Evolutionary conservation across 495 filamentous ascomycete genomes (phyloP).

Genomic region (Bombardia bombarda): DNA sequence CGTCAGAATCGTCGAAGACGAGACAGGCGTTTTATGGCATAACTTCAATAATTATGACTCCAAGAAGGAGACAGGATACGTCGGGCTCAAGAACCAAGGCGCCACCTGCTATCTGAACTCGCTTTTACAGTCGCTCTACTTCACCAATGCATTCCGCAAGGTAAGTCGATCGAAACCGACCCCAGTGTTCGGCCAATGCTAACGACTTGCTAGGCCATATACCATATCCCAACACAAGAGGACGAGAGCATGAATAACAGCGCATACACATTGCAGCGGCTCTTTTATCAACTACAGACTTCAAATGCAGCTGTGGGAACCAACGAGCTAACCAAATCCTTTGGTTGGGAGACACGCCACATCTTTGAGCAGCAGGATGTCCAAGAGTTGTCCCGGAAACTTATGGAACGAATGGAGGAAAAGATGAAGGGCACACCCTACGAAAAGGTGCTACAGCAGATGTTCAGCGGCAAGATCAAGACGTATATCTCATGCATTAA

Average conservation of each 20-base stretch:
- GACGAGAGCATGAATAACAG: constrained; percentile 77
- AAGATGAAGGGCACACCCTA: constrained; percentile 96
- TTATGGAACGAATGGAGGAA: constrained; percentile 94
- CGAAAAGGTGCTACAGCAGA: constrained; percentile 80
- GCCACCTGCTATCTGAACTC: constrained; percentile 99
- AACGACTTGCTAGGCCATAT: constrained; percentile 62
- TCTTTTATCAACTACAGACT: constrained; percentile 92
- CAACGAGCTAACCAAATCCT: constrained; percentile 86
- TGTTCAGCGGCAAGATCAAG: constrained; percentile 95
- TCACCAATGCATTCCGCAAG: constrained; percentile 95
- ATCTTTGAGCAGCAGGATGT: constrained; percentile 99
- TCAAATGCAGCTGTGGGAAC: constrained; percentile 75
- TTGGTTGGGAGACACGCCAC: constrained; percentile 96
- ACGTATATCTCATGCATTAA: constrained; percentile 99
- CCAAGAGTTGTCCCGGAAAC: constrained; percentile 88
- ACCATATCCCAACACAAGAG: constrained; percentile 85
- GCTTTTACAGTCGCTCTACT: constrained; percentile 90
- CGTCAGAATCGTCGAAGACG: constrained; percentile 89
- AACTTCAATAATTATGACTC: constrained; percentile 98
- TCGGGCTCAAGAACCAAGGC: constrained; percentile 94
- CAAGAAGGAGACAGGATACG: constrained; percentile 96
- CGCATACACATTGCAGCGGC: constrained; percentile 85
- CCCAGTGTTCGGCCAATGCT: background rate
- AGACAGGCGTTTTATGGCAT: constrained; percentile 98
- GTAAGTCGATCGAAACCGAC: constrained; percentile 33